These are phyloP conservation scores for Coniosporium apollinis DNA, from an alignment of 495 filamentous ascomycete species.

Conservation along the genomic window DNA sequence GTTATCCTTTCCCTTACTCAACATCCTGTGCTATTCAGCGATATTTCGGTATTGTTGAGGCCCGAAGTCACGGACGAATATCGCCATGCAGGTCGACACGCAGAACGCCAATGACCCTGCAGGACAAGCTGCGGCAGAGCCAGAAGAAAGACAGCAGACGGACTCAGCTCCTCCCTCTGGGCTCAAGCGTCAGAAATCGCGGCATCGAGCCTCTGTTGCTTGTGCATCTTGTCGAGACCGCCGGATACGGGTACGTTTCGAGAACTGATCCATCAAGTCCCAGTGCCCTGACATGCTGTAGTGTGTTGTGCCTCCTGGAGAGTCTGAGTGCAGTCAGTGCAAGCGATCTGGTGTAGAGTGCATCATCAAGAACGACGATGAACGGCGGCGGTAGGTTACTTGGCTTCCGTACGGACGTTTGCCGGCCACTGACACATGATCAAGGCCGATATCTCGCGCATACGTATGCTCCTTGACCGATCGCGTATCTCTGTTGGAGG, in stretches of 20 bases:
- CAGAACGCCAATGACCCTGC: too few species aligned
- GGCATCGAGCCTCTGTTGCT: slow-evolving; percentile 22
- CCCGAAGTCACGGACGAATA: too few species aligned
- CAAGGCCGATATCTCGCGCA: slow-evolving; percentile 36
- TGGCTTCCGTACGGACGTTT: too few species aligned
- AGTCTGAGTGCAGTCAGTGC: slow-evolving; percentile 35
- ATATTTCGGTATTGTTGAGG: too few species aligned
- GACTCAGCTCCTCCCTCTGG: slow-evolving; percentile 1
- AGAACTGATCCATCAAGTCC: background rate
- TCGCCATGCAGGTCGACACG: too few species aligned
- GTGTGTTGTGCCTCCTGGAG: slow-evolving; percentile 36
- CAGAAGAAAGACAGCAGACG: too few species aligned
- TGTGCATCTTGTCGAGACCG: slow-evolving; percentile 30
- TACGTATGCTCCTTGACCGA: slow-evolving; percentile 38
- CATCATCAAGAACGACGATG: slow-evolving; percentile 40
- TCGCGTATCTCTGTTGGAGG: slow-evolving; percentile 32
- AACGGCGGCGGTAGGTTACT: slow-evolving; percentile 28
- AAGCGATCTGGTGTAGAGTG: slow-evolving; percentile 32
- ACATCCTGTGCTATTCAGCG: too few species aligned
- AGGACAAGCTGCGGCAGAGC: too few species aligned
- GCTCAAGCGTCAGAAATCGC: slow-evolving; percentile 7
- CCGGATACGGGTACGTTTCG: slow-evolving; percentile 24
- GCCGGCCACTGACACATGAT: background rate
- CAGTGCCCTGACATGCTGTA: slow-evolving; percentile 1
- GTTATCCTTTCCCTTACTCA: too few species aligned